Evolutionary conservation across 2,329 filamentous ascomycete species (phyloP).

Genomic region (Verticillium nonalfalfae): DNA sequence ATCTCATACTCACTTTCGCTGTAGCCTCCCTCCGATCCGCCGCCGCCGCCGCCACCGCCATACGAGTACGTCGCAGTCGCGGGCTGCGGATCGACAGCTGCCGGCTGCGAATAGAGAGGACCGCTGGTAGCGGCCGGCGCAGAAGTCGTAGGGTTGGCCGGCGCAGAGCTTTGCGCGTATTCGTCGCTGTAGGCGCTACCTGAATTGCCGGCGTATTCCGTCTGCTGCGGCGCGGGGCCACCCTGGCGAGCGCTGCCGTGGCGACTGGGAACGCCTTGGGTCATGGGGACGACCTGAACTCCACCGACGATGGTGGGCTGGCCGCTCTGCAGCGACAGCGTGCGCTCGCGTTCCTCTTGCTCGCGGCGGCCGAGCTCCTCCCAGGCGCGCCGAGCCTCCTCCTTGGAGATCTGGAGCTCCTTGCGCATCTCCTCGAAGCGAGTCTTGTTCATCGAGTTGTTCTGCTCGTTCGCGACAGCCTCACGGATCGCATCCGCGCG

Average conservation of each 20-base stretch:
- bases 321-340: slow-evolving; percentile 77
- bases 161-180: slow-evolving; percentile 33
- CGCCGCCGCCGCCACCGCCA: background rate
- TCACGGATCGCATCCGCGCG: slow-evolving; percentile 62
- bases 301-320: slow-evolving; percentile 86
- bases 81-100: background rate
- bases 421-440: slow-evolving; percentile 85
- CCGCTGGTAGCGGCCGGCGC: slow-evolving; percentile 18
- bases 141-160: slow-evolving; percentile 28
- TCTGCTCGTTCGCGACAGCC: slow-evolving; percentile 60
- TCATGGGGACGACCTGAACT: slow-evolving; percentile 93
- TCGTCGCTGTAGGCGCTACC: slow-evolving; percentile 24
- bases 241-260: slow-evolving; percentile 38
- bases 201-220: slow-evolving; percentile 18
- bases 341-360: slow-evolving; percentile 86
- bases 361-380: slow-evolving; percentile 91
- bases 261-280: slow-evolving; percentile 58
- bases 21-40: slow-evolving; percentile 53
- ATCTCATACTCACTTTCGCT: slow-evolving; percentile 68
- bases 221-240: slow-evolving; percentile 17
- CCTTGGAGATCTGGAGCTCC: slow-evolving; percentile 89
- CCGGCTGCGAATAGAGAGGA: slow-evolving; percentile 13
- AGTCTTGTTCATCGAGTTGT: slow-evolving; percentile 66
- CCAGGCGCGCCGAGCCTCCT: slow-evolving; percentile 93
- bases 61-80: slow-evolving; percentile 5